These are phyloP conservation scores for Zelonia costaricensis DNA, from an alignment of 208 protist species.

Conservation along the genomic window DNA sequence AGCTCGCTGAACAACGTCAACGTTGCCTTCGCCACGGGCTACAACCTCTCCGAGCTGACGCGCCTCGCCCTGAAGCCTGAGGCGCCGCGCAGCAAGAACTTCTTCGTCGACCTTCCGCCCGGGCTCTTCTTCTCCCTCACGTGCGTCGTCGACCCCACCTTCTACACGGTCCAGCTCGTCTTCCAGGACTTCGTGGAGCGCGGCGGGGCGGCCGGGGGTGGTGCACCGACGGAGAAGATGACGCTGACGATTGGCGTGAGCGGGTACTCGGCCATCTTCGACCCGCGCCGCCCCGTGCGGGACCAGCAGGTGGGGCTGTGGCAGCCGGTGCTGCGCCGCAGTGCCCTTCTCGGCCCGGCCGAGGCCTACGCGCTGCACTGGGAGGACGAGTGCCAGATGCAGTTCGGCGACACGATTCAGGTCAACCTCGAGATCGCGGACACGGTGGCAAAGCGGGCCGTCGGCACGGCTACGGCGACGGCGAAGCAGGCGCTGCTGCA, in stretches of 20 bases:
- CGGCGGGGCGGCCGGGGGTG: neutral
- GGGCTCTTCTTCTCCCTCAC: constrained; percentile 46
- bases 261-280: constrained; percentile 74
- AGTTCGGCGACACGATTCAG: constrained; percentile 70
- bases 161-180: constrained; percentile 42
- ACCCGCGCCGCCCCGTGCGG: constrained; percentile 58
- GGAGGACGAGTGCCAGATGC: constrained; percentile 70
- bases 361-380: constrained; percentile 80
- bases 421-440: constrained; percentile 55
- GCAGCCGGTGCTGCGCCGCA: constrained; percentile 49
- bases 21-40: constrained; percentile 34
- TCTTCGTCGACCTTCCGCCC: constrained; percentile 30
- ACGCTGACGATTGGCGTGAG: constrained; percentile 74
- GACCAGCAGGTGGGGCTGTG: constrained; percentile 87
- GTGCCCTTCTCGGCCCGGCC: constrained; percentile 35
- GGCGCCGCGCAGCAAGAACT: constrained; percentile 14
- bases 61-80: constrained; percentile 37
- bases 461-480: constrained; percentile 34
- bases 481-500: constrained; percentile 58
- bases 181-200: constrained; percentile 59
- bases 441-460: constrained; percentile 31
- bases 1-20: constrained; percentile 66
- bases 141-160: constrained; percentile 30
- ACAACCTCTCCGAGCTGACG: constrained; percentile 41
- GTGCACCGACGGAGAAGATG: constrained; percentile 21